A percentile compares a stretch with the other conserved stretches of the same genome.
Evolutionary conservation across 2,329 filamentous ascomycete genomes (phyloP).

Genomic region (Tolypocladium endophyticum): DNA sequence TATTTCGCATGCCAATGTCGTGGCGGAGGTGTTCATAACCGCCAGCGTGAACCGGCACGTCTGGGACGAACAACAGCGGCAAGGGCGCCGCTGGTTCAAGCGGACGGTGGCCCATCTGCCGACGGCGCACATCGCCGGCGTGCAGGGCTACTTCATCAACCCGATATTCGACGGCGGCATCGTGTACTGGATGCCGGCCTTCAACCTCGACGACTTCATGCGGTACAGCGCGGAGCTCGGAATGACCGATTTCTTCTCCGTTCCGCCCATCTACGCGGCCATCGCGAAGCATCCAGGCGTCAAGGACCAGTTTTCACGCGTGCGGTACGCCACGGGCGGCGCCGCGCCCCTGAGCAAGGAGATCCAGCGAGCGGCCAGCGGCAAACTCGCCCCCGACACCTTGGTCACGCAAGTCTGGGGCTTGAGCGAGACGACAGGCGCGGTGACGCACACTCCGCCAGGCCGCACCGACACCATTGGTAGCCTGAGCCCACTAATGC

Average conservation of each 20-base stretch:
- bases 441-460: constrained; percentile 32
- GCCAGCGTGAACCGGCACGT: constrained; percentile 17
- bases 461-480: constrained; percentile 31
- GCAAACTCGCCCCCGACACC: constrained; percentile 32
- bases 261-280: constrained; percentile 49
- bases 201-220: constrained; percentile 46
- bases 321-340: constrained; percentile 37
- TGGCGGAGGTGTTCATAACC: constrained; percentile 23
- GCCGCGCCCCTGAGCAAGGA: constrained; percentile 47
- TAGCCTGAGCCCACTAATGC: constrained; percentile 26
- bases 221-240: constrained; percentile 36
- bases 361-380: constrained; percentile 37
- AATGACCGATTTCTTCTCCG: constrained; percentile 46
- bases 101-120: constrained; percentile 32
- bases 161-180: constrained; percentile 30
- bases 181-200: constrained; percentile 53
- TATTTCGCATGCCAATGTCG: constrained; percentile 33
- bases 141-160: constrained; percentile 32
- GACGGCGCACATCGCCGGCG: constrained; percentile 34
- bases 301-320: constrained; percentile 40
- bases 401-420: constrained; percentile 46
- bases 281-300: constrained; percentile 47
- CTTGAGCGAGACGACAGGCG: constrained; percentile 42
- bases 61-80: constrained; percentile 13
- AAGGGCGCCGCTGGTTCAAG: constrained; percentile 15